Evolutionary conservation across 192 early-diverging fungal species (phyloP).

Genomic region (Linnemannia hyalina): DNA sequence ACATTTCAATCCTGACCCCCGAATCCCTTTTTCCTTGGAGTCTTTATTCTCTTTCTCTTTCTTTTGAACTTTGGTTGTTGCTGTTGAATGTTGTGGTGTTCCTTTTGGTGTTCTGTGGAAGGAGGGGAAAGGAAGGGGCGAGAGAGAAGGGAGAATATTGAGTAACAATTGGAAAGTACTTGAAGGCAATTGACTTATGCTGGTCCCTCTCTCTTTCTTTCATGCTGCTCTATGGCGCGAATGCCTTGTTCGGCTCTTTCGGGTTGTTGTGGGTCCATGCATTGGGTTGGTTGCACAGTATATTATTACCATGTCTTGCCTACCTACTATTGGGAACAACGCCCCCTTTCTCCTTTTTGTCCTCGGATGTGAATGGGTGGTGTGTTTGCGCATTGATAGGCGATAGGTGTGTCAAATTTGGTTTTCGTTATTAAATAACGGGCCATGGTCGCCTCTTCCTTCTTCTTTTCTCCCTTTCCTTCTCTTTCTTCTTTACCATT

Average conservation of each 20-base stretch:
- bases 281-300: neutral
- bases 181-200: neutral
- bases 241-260: neutral
- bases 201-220: neutral
- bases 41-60: neutral
- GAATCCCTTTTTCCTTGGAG: neutral
- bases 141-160: neutral
- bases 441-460: neutral
- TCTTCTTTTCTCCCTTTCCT: neutral
- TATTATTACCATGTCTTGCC: no score
- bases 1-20: neutral
- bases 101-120: neutral
- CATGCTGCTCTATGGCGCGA: neutral
- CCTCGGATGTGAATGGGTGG: neutral
- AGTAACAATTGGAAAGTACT: neutral
- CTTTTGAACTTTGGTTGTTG: neutral
- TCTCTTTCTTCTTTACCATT: constrained; percentile 2
- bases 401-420: neutral
- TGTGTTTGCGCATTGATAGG: neutral
- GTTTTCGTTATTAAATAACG: constrained; percentile 5
- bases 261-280: neutral
- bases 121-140: neutral
- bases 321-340: neutral
- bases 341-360: neutral
- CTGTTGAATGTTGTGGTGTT: neutral